Evolutionary conservation across 1,284 basidiomycete species (phyloP).

Genomic region (Inonotus obliquus): DNA sequence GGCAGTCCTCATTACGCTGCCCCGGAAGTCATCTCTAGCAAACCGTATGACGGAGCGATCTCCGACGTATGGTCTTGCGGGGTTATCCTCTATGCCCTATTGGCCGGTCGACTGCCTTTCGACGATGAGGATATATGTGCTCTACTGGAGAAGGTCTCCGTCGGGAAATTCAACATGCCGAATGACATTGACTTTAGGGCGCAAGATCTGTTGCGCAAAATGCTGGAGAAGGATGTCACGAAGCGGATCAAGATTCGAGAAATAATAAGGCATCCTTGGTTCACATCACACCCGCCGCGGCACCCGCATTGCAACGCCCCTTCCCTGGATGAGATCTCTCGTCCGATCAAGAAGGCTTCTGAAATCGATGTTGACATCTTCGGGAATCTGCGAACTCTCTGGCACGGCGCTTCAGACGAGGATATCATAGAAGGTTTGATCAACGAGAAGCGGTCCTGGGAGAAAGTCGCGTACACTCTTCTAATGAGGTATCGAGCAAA

Average conservation of each 20-base stretch:
- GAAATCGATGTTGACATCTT: constrained; percentile 90
- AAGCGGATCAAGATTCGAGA: constrained; percentile 86
- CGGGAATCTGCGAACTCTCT: constrained; percentile 86
- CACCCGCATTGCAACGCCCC: constrained; percentile 49
- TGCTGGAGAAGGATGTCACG: constrained; percentile 84
- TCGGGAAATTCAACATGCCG: constrained; percentile 85
- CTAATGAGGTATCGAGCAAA: constrained; percentile 74
- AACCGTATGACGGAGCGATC: constrained; percentile 83
- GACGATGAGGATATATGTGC: constrained; percentile 80
- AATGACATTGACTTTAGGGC: constrained; percentile 72
- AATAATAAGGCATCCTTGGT: constrained; percentile 89
- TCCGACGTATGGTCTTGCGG: constrained; percentile 99
- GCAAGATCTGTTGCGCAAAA: constrained; percentile 78
- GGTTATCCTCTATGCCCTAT: constrained; percentile 89
- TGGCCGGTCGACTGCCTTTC: constrained; percentile 91
- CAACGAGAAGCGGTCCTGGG: constrained; percentile 72
- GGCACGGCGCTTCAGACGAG: constrained; percentile 72
- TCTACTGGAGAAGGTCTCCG: constrained; percentile 81
- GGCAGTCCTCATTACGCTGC: constrained; percentile 97
- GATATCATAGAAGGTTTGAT: constrained; percentile 68
- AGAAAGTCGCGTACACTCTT: constrained; percentile 89
- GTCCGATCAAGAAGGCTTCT: constrained; percentile 52
- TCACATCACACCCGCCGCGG: constrained; percentile 60
- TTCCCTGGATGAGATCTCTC: constrained; percentile 63
- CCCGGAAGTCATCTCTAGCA: constrained; percentile 89